A percentile compares a stretch with the other conserved stretches of the same genome.
These are phyloP conservation scores for Sporothrix pseudoabietina DNA, from an alignment of 2,329 filamentous ascomycete species.

Conservation along the genomic window DNA sequence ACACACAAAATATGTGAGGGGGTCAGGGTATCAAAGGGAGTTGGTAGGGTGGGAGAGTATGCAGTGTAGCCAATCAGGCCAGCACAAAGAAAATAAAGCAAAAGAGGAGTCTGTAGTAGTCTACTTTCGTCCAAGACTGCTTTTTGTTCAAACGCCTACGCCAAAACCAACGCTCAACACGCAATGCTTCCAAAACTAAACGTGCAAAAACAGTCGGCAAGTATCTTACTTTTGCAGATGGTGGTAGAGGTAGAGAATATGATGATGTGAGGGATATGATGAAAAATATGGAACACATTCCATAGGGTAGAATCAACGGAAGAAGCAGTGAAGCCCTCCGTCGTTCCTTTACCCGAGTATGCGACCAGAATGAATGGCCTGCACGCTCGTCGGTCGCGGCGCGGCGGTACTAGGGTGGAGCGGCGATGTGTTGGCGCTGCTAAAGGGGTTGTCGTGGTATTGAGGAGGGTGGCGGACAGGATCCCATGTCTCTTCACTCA, in stretches of 20 bases:
- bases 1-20: neutral
- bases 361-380: constrained; percentile 57
- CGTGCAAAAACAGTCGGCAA: constrained; percentile 32
- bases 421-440: constrained; percentile 41
- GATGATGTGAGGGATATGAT: neutral
- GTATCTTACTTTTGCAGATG: neutral
- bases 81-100: neutral
- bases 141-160: constrained; percentile 19
- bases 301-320: neutral
- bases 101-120: neutral
- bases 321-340: constrained; percentile 12
- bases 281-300: neutral
- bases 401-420: constrained; percentile 44
- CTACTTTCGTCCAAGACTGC: neutral
- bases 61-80: neutral
- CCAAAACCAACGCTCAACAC: constrained; percentile 35
- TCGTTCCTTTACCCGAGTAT: constrained; percentile 48
- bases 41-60: neutral
- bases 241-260: neutral
- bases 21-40: constrained; percentile 15
- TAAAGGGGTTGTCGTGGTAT: constrained; percentile 46
- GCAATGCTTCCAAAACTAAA: constrained; percentile 33
- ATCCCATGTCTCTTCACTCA: constrained; percentile 76
- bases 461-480: constrained; percentile 44
- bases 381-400: constrained; percentile 46